These are phyloP conservation scores for Sideroxylon spinosum DNA, from an alignment of 179 eudicot genomes.

Conservation along the genomic window DNA sequence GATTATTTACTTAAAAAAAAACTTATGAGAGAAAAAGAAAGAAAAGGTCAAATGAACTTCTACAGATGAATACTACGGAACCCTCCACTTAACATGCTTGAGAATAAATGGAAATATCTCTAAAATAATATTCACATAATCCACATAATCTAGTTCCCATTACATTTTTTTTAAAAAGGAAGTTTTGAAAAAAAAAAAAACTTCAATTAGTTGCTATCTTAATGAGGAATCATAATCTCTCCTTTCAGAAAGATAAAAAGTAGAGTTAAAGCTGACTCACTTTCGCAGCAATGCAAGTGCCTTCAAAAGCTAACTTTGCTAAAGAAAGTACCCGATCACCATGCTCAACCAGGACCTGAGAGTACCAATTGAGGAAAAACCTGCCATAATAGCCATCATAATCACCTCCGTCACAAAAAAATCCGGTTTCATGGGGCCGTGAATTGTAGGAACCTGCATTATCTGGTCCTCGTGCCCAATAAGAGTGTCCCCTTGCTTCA, in stretches of 20 bases:
- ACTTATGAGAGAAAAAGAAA: not conserved
- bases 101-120: not conserved
- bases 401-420: constrained; percentile 95
- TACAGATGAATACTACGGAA: not conserved
- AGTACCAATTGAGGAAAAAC: constrained; percentile 90
- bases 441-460: constrained; percentile 93
- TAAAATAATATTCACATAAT: not conserved
- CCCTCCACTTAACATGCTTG: not conserved
- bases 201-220: not conserved
- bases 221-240: not conserved
- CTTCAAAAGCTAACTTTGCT: constrained; percentile 86
- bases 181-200: not conserved
- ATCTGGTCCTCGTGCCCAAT: constrained; percentile 84
- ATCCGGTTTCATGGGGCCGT: constrained; percentile 86
- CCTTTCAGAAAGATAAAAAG: not conserved
- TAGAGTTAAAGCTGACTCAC: constrained; percentile 30
- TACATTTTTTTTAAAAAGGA: not conserved
- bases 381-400: constrained; percentile 89
- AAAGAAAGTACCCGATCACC: constrained; percentile 74
- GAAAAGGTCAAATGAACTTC: constrained; percentile 7
- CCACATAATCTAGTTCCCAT: not conserved
- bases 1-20: not conserved
- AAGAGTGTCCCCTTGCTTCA: constrained; percentile 72
- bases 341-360: constrained; percentile 82
- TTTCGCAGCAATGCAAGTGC: constrained; percentile 78